These are phyloP conservation scores for Lippia alba DNA, from an alignment of 305 asterid species.

Conservation along the genomic window DNA sequence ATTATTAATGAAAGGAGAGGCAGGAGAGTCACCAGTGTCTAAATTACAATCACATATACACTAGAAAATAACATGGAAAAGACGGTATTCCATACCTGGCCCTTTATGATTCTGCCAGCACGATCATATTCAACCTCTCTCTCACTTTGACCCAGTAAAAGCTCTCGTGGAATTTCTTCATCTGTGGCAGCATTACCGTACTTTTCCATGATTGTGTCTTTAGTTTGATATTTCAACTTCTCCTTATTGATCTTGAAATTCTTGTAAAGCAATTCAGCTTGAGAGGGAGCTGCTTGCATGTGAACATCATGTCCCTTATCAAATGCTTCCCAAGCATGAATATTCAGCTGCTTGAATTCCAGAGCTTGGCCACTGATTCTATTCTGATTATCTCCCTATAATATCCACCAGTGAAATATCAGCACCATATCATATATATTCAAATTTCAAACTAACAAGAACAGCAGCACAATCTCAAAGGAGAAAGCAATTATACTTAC, in stretches of 20 bases:
- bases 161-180: constrained; percentile 81
- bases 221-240: constrained; percentile 77
- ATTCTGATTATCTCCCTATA: constrained; percentile 84
- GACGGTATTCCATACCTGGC: constrained; percentile 68
- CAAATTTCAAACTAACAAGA: constrained; percentile 7
- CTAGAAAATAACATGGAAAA: neutral
- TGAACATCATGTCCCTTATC: constrained; percentile 97
- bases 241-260: constrained; percentile 79
- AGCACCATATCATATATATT: constrained; percentile 10
- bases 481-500: constrained; percentile 48
- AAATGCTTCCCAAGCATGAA: constrained; percentile 98
- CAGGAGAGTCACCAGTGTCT: too few relatives aligned
- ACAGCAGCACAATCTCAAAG: neutral
- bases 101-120: constrained; percentile 95
- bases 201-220: constrained; percentile 84
- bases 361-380: constrained; percentile 93
- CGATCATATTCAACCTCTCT: constrained; percentile 92
- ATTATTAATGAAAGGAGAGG: too few relatives aligned
- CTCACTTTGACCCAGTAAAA: constrained; percentile 92
- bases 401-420: constrained; percentile 14
- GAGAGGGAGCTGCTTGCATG: constrained; percentile 99
- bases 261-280: constrained; percentile 84
- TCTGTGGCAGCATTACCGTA: constrained; percentile 94
- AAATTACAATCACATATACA: neutral
- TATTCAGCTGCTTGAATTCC: constrained; percentile 94